Percentiles rank a stretch among this genome's conserved stretches.
phyloP scores from a whole-genome alignment of 352 stramenopile genomes.

The Globisporangium recalcitrans region DNA sequence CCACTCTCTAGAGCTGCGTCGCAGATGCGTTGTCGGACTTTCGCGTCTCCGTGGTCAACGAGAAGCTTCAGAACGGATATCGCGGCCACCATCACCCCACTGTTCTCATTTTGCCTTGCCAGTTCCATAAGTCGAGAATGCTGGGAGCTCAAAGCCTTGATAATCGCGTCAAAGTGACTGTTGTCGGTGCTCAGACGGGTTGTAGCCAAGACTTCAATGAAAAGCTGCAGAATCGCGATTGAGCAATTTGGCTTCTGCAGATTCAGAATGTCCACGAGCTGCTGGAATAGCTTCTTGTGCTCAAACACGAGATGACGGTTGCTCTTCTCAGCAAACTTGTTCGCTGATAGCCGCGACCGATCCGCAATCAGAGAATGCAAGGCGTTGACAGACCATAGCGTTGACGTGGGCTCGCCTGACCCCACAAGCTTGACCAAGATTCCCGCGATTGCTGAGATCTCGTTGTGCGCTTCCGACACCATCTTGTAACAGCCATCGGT shows the following conservation, averaged over 20 bases:
- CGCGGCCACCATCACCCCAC: constrained; percentile 50
- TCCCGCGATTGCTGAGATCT: constrained; percentile 33
- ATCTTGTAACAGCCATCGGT: constrained; percentile 72
- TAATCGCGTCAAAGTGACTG: constrained; percentile 66
- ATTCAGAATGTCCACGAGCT: constrained; percentile 47
- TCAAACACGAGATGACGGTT: constrained; percentile 59
- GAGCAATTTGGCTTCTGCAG: constrained; percentile 42
- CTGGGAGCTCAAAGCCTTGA: constrained; percentile 55
- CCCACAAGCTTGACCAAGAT: constrained; percentile 42
- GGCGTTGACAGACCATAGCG: constrained; percentile 52
- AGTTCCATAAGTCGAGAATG: constrained; percentile 47
- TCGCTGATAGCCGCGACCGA: constrained; percentile 31
- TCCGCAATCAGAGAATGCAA: constrained; percentile 62
- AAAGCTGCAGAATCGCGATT: constrained; percentile 53
- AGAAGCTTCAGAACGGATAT: constrained; percentile 65
- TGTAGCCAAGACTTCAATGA: constrained; percentile 57
- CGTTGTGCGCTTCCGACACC: constrained; percentile 37
- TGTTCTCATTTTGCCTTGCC: constrained; percentile 38
- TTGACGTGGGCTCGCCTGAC: constrained; percentile 46
- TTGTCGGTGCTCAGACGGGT: constrained; percentile 65
- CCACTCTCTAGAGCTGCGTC: constrained; percentile 62
- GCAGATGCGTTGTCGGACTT: constrained; percentile 57
- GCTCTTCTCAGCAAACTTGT: constrained; percentile 46
- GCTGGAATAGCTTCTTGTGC: constrained; percentile 54
- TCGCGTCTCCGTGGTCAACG: constrained; percentile 62